Base-by-base conservation (phyloP, 2,329 filamentous ascomycete genomes). In the Fusarium sp. region DNA sequence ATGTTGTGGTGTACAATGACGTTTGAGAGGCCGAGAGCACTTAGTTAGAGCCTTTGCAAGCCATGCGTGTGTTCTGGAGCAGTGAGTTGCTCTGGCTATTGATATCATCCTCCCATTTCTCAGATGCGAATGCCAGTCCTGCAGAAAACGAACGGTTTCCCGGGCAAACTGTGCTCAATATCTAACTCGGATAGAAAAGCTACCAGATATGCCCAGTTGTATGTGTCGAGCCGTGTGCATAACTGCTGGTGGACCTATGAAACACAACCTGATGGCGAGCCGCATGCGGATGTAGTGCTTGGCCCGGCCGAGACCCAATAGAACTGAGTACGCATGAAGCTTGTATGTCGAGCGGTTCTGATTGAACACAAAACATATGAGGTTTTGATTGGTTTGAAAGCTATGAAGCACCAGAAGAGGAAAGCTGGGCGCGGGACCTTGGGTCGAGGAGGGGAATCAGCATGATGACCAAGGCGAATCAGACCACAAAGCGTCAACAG, bases 1-100 rank as follows among this genome's bases (percentile, higher is more conserved):
- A 65, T 56, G 61, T 52, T 38, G 40, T 51, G 45, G 69, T 55
- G 63, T 68, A 64, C 47, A 65, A 73, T 70, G 72, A 75, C 71
- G 70, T 74, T 47, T 52, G 56, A 52, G 38, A 49, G 60, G 50
- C 63, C 30, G 42, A 42, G 33, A 44, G 44, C 30, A 59, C 57
- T 62, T 67, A 65, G 67, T 62, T 56, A 65, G 59, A 64, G 51
- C 30, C 33, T 42, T 50, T 49, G 33, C 49, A 44, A 45, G 20
- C 40, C 56, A 42, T 65, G 18, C 41, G 23, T 23, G 5, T 6
- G 23, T 34, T 57, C 16, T 41, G 28, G 20, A 37, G 31, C 28
- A 41, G 34, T 13, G 44, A 70, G 49, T 41, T 45, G 42, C 28
- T 53, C 28, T 30, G 41, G 45, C 40, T 42, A 30, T 58, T 41